phyloP scores from a whole-genome alignment of 805 yeast genomes.

The Peterozyma toletana region DNA sequence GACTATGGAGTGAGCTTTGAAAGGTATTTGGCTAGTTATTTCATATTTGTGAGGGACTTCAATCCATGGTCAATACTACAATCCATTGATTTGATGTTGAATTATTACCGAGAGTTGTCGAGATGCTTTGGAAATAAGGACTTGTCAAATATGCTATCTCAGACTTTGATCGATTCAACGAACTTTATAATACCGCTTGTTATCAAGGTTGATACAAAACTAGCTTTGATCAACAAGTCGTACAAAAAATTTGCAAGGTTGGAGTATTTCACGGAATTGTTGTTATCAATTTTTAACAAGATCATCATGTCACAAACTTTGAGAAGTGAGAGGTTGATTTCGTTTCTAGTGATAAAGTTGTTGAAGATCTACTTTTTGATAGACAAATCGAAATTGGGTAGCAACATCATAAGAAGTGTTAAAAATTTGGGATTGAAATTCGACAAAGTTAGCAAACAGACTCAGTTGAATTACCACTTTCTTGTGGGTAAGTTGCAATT shows the following conservation, averaged over 20 bases:
- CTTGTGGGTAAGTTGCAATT: conserved; percentile 46
- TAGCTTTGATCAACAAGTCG: conserved; percentile 28
- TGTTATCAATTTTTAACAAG: conserved; percentile 42
- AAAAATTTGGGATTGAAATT: conserved; percentile 40
- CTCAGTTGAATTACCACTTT: conserved; percentile 45
- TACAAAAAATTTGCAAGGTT: conserved; percentile 31
- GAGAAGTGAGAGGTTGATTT: conserved; percentile 36
- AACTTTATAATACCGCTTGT: conserved; percentile 39
- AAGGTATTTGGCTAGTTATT: conserved; percentile 31
- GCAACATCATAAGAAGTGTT: conserved; percentile 56
- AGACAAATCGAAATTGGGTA: conserved; percentile 49
- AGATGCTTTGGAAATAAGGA: conserved; percentile 30
- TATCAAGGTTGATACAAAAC: conserved; percentile 29
- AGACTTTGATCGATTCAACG: conserved; percentile 26
- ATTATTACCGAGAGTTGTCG: conserved; percentile 37
- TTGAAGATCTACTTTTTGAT: conserved; percentile 47
- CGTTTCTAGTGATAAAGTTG: conserved; percentile 40
- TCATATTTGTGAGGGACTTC: conserved; percentile 37
- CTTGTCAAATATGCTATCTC: conserved; percentile 18
- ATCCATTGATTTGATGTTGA: conserved; percentile 47
- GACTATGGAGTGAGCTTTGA: conserved; percentile 29
- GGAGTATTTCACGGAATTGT: conserved; percentile 38
- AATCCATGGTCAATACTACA: conserved; percentile 49
- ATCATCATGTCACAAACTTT: conserved; percentile 37
- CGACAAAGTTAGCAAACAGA: conserved; percentile 30